Conservation (phyloP, 768 basidiomycete species). For the Pholiota microspora region DNA sequence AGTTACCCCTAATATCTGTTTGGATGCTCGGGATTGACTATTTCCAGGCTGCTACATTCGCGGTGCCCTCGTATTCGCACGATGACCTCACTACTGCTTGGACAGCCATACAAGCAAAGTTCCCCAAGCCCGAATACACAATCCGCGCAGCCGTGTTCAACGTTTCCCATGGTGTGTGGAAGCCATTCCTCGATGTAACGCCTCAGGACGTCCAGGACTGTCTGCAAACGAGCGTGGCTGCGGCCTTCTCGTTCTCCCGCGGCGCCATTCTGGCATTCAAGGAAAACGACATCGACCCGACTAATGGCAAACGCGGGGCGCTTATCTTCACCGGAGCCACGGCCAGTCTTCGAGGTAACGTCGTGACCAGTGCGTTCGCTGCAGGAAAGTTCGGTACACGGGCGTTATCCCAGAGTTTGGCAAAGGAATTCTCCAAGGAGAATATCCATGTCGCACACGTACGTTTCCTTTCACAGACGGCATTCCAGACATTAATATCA, state of each 20-base stretch:
- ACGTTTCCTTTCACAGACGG: constrained; percentile 24
- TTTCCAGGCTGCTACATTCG: constrained; percentile 54
- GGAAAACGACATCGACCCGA: constrained; percentile 47
- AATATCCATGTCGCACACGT: constrained; percentile 80
- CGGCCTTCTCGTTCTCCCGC: constrained; percentile 62
- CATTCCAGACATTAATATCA: constrained; percentile 17
- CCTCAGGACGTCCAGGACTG: constrained; percentile 52
- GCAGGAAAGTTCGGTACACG: constrained; percentile 63
- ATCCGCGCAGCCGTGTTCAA: constrained; percentile 69
- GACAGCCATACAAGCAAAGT: constrained; percentile 41
- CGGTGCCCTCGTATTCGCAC: constrained; percentile 49
- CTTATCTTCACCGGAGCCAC: constrained; percentile 77
- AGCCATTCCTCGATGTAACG: constrained; percentile 64
- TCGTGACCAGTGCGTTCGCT: constrained; percentile 57
- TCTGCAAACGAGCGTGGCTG: constrained; percentile 51
- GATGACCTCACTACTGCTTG: constrained; percentile 51
- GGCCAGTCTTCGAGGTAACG: constrained; percentile 61
- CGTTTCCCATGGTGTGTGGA: constrained; percentile 54
- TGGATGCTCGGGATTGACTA: not conserved
- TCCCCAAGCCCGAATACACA: constrained; percentile 44
- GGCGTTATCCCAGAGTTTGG: constrained; percentile 66
- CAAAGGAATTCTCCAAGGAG: constrained; percentile 72
- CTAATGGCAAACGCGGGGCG: constrained; percentile 56
- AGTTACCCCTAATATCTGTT: constrained; percentile 3
- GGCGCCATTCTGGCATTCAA: constrained; percentile 61